These are phyloP conservation scores for Leccinum fallax DNA, from an alignment of 1,284 basidiomycete genomes.

Conservation along the genomic window DNA sequence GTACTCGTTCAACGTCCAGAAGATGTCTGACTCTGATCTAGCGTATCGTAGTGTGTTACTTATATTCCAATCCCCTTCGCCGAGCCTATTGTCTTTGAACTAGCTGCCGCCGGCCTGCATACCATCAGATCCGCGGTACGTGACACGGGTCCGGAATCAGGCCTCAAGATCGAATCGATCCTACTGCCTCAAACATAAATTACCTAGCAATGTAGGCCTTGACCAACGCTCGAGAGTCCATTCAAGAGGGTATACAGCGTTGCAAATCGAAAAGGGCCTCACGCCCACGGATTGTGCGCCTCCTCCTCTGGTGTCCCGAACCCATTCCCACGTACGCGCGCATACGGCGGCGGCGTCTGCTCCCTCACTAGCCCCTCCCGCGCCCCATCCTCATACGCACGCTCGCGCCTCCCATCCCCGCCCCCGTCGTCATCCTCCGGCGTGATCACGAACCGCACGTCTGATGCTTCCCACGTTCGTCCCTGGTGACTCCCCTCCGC, in stretches of 20 bases:
- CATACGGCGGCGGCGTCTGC: conserved; percentile 26
- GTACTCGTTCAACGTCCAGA: too few relatives aligned
- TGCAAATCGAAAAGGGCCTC: background rate
- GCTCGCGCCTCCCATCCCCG: background rate
- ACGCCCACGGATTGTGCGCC: conserved; percentile 29
- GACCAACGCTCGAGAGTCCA: background rate
- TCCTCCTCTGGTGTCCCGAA: conserved; percentile 11
- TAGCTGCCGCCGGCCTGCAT: too few relatives aligned
- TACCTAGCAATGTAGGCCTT: too few relatives aligned
- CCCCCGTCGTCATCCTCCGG: background rate
- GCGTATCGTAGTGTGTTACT: too few relatives aligned
- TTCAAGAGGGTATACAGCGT: background rate
- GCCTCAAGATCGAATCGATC: too few relatives aligned
- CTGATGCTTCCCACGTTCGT: background rate
- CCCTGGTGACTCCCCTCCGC: background rate
- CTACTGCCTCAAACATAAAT: background rate
- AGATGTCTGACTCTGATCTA: too few relatives aligned
- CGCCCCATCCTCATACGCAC: background rate
- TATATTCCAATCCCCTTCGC: too few relatives aligned
- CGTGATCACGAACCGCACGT: conserved; percentile 3
- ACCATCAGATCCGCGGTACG: too few relatives aligned
- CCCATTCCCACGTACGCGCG: conserved; percentile 7
- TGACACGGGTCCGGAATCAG: too few relatives aligned
- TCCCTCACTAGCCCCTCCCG: conserved; percentile 7
- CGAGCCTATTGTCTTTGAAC: too few relatives aligned